phyloP scores from a whole-genome alignment of 2,329 filamentous ascomycete species.

The Ploettnerulaceae sp. region DNA sequence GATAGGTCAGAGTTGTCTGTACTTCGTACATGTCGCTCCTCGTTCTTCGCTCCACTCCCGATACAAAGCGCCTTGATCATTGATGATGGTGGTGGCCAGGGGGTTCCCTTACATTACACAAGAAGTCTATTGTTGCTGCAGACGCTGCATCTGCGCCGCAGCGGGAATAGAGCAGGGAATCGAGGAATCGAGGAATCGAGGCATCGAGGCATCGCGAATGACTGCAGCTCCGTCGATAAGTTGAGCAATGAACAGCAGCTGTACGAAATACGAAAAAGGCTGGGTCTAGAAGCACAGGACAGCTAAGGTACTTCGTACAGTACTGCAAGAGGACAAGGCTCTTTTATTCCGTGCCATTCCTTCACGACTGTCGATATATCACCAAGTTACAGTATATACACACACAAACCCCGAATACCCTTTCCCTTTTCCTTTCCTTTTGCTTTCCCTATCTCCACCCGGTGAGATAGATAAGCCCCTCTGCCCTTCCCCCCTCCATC shows the following conservation, averaged over 20 bases:
- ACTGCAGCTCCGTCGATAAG: slow-evolving; percentile 2
- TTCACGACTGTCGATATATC: no score
- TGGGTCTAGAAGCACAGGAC: slow-evolving; percentile 13
- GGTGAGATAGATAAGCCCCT: slow-evolving; percentile 3
- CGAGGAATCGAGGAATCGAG: slow-evolving; percentile 7
- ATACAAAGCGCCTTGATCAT: neutral
- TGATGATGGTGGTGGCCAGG: neutral
- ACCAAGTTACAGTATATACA: no score
- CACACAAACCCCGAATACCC: no score
- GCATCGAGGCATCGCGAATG: slow-evolving; percentile 13
- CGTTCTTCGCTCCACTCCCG: neutral
- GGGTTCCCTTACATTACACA: slow-evolving; percentile 4
- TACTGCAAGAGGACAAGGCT: no score
- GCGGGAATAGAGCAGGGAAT: no score
- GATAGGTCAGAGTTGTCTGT: neutral
- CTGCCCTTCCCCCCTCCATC: neutral
- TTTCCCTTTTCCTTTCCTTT: no score
- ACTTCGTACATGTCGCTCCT: neutral
- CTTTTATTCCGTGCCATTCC: no score
- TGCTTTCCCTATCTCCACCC: neutral
- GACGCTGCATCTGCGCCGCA: neutral
- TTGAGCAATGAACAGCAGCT: neutral
- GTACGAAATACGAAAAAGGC: neutral
- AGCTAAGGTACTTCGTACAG: no score
- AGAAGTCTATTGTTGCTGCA: slow-evolving; percentile 6